Evolutionary conservation across 176 grass and related monocot species (phyloP).

Genomic region (Ananas comosus): DNA sequence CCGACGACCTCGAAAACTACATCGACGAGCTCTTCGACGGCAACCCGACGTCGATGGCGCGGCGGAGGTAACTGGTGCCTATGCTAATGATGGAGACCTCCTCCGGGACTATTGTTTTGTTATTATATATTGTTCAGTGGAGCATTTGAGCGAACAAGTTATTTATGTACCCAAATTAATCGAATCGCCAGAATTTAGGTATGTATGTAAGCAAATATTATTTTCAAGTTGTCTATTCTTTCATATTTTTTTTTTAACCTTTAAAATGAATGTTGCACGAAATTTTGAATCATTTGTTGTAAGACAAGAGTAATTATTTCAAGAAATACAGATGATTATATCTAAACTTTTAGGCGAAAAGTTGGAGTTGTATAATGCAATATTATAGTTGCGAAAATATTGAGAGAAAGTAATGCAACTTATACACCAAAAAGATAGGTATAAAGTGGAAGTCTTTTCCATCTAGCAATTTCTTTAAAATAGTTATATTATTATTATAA

Average conservation of each 20-base stretch:
- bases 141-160: background rate
- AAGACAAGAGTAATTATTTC: too few species aligned
- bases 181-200: background rate
- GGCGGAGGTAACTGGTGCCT: constrained; percentile 24
- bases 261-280: background rate
- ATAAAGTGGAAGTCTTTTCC: too few species aligned
- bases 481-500: too few species aligned
- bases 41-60: constrained; percentile 49
- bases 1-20: constrained; percentile 71
- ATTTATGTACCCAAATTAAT: background rate
- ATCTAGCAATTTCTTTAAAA: too few species aligned
- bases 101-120: background rate
- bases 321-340: too few species aligned
- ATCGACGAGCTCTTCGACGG: constrained; percentile 88
- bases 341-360: too few species aligned
- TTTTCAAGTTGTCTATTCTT: background rate
- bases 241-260: background rate
- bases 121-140: background rate
- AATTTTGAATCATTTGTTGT: too few species aligned
- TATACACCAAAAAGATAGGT: too few species aligned
- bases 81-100: background rate
- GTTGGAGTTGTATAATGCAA: too few species aligned
- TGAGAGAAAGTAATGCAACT: too few species aligned
- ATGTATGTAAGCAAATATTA: background rate
- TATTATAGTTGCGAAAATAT: too few species aligned